Evolutionary conservation across 2,329 filamentous ascomycete genomes (phyloP).

Genomic region (Alternaria novae-zelandiae): DNA sequence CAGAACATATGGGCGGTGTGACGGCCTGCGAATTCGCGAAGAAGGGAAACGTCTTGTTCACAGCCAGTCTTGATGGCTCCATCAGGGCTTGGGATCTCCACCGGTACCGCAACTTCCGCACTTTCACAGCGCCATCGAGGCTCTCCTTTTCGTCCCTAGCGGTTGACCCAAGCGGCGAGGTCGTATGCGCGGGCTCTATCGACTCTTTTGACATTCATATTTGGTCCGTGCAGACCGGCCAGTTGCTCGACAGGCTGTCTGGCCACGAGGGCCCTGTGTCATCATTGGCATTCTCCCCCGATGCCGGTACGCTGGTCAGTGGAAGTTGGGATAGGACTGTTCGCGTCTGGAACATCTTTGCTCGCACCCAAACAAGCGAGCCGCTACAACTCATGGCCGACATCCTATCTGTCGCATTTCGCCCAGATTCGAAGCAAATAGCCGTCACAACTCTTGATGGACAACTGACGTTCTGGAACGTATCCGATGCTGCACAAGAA

Average conservation of each 20-base stretch:
- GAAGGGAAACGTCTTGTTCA: conserved; percentile 94
- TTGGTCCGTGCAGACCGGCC: conserved; percentile 97
- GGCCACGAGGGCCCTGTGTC: conserved; percentile 96
- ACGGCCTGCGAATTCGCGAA: conserved; percentile 95
- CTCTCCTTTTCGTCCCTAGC: conserved; percentile 93
- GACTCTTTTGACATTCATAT: conserved; percentile 98
- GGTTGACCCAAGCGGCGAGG: conserved; percentile 95
- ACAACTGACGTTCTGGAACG: conserved; percentile 92
- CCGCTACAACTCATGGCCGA: conserved; percentile 91
- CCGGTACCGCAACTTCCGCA: conserved; percentile 94
- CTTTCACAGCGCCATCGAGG: conserved; percentile 91
- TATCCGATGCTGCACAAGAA: conserved; percentile 85
- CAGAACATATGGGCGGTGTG: conserved; percentile 92
- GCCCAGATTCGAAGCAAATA: conserved; percentile 89
- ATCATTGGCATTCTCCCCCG: conserved; percentile 84
- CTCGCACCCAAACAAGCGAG: conserved; percentile 91
- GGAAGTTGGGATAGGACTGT: conserved; percentile 98
- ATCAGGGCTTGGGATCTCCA: conserved; percentile 96
- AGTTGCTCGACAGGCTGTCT: conserved; percentile 86
- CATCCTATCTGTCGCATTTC: conserved; percentile 82
- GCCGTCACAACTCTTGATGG: conserved; percentile 93
- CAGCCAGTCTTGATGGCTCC: conserved; percentile 91
- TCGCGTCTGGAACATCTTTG: conserved; percentile 94
- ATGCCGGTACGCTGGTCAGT: conserved; percentile 82
- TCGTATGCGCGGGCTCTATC: conserved; percentile 91